Conservation (phyloP, 2,329 filamentous ascomycete genomes). For the Colletotrichum lindemuthianum region DNA sequence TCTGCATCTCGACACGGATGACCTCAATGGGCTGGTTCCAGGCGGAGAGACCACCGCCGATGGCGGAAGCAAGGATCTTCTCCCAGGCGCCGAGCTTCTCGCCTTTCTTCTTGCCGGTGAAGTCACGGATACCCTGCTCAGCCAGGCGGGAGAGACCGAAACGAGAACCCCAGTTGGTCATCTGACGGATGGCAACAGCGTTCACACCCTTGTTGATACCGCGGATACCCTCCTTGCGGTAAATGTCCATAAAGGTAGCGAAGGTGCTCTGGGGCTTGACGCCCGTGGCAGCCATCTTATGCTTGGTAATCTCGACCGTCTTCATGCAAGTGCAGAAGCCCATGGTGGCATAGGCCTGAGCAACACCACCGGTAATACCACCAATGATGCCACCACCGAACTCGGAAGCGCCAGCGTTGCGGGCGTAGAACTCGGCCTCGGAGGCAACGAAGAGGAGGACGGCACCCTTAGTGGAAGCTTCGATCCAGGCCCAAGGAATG, state of each 20-base stretch:
- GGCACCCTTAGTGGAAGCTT: conserved; percentile 98
- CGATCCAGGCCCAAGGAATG: conserved; percentile 99
- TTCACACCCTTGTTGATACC: conserved; percentile 99
- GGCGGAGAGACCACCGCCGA: conserved; percentile 93
- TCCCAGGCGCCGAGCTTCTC: conserved; percentile 83
- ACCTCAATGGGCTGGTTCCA: conserved; percentile 99
- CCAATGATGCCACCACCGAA: conserved; percentile 90
- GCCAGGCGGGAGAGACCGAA: conserved; percentile 94
- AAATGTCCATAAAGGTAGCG: conserved; percentile 96
- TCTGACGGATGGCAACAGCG: conserved; percentile 97
- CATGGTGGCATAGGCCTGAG: conserved; percentile 99
- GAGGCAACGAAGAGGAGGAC: conserved; percentile 99
- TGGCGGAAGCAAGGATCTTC: conserved; percentile 86
- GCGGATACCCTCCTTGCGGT: conserved; percentile 89
- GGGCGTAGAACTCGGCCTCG: conserved; percentile 96
- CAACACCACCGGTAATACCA: conserved; percentile 93
- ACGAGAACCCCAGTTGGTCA: conserved; percentile 98
- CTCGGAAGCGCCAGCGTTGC: conserved; percentile 81
- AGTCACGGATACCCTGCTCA: conserved; percentile 84
- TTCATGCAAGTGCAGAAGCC: conserved; percentile 99
- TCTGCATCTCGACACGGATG: conserved; percentile 99
- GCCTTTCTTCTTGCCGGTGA: conserved; percentile 80
- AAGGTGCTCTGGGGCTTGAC: conserved; percentile 91
- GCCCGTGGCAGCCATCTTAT: conserved; percentile 88
- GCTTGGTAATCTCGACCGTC: conserved; percentile 99